These are phyloP conservation scores for Talaromyces sp. DNA, from an alignment of 2,329 filamentous ascomycete genomes.

Conservation along the genomic window DNA sequence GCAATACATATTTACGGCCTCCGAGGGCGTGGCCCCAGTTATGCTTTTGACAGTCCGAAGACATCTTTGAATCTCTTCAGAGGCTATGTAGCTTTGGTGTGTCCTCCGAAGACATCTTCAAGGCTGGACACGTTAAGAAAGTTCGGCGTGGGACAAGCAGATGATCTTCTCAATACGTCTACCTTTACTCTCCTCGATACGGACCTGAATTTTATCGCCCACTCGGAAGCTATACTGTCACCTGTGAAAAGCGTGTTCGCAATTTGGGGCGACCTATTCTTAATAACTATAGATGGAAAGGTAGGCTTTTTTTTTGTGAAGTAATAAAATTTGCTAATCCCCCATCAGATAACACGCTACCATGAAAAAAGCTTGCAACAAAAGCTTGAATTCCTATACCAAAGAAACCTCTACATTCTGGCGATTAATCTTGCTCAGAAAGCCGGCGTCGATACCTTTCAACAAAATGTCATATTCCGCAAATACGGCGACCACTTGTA, in stretches of 20 bases:
- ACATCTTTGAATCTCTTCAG: conserved; percentile 71
- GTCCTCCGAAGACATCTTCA: conserved; percentile 59
- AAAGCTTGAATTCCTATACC: conserved; percentile 87
- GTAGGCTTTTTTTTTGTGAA: conserved; percentile 41
- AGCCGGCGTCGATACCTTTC: conserved; percentile 68
- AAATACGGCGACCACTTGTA: conserved; percentile 93
- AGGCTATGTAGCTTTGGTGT: conserved; percentile 82
- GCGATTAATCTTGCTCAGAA: conserved; percentile 93
- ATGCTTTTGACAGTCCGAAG: conserved; percentile 88
- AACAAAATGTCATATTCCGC: conserved; percentile 88
- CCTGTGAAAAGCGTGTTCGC: conserved; percentile 74
- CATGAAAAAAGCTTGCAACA: conserved; percentile 88
- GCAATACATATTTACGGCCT: conserved; percentile 89
- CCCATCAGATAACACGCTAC: conserved; percentile 68
- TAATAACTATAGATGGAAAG: conserved; percentile 90
- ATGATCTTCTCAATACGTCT: conserved; percentile 78
- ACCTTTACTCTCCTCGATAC: conserved; percentile 90
- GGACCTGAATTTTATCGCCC: conserved; percentile 81
- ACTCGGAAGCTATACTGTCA: conserved; percentile 78
- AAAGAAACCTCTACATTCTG: conserved; percentile 84
- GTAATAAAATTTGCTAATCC: conserved; percentile 7
- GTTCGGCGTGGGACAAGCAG: conserved; percentile 66
- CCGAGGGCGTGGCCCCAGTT: conserved; percentile 79
- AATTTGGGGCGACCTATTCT: conserved; percentile 86
- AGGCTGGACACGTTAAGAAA: conserved; percentile 61